Evolutionary conservation across 768 basidiomycete genomes (phyloP), one percentile per base, ranked within the genome.

Genomic region (Boletus rex-veris): DNA sequence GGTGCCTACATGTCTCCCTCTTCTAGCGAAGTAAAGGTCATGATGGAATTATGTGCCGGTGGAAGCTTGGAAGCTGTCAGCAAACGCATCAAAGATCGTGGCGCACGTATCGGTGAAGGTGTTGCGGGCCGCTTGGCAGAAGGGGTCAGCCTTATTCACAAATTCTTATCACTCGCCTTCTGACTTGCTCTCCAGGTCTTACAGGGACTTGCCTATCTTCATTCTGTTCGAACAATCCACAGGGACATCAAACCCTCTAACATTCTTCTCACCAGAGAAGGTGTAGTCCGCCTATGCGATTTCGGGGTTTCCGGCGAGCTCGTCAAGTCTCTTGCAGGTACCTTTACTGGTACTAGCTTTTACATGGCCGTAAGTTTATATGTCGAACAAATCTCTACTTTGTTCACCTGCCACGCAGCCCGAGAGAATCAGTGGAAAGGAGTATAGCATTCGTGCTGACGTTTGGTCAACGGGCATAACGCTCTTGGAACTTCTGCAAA

Each of bases 401-500:
- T 28, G 16, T 38, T 66, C 42, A 66, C 18, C 45, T 19, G 30
- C 43, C 51, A 37, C 28, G 7, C 59, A 93, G 90, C 96, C 96
- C 45, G 96, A 98, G 72, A 87, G 96, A 57, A 95, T 98, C 56
- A 86, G 85, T 62, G 96, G 96, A 6, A 81, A 87, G 51, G 84
- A 88, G 59, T 99, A 97, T 69, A 91, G 91, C 31, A 96, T 97
- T 64, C 85, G 92, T 53, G 92, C 95, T 36, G 95, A 99, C 68
- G 95, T 99, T 21, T 99, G 97, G 97, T 98, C 95, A 1, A 88
- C 93, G 14, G 97, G 96, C 21, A 88, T 99, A 42, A 90, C 94
- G 0, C 79, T 99, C 33, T 80, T 98, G 61, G 97, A 98, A 73
- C 82, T 99, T 21, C 90, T 95, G 6, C 83, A 91, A 65, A 97